phyloP scores from a whole-genome alignment of 2,329 filamentous ascomycete species.

The Aspergillus viridinutans region DNA sequence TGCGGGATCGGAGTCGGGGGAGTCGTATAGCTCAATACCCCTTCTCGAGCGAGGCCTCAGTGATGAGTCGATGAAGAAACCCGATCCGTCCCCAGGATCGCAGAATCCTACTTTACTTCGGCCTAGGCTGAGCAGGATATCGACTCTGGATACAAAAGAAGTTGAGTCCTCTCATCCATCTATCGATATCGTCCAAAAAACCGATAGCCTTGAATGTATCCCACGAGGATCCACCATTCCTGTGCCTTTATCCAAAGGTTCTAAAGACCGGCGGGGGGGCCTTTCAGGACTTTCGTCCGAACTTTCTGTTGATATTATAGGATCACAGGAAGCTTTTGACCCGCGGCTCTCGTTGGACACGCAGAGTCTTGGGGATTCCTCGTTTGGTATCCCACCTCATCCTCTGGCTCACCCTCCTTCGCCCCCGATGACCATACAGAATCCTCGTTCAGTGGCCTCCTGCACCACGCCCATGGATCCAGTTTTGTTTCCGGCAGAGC shows the following conservation, averaged over 20 bases:
- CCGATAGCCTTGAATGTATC: conserved; percentile 49
- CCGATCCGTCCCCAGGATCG: conserved; percentile 18
- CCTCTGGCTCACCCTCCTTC: conserved; percentile 45
- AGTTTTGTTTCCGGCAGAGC: conserved; percentile 31
- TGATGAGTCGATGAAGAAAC: conserved; percentile 49
- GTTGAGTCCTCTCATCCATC: conserved; percentile 45
- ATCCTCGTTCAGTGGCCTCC: conserved; percentile 32
- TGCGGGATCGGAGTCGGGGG: conserved; percentile 55
- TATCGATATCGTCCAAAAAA: conserved; percentile 49
- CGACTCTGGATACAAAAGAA: conserved; percentile 25
- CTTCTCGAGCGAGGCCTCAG: conserved; percentile 63
- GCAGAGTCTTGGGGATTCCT: conserved; percentile 33
- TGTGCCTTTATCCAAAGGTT: conserved; percentile 16
- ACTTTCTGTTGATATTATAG: conserved; percentile 50
- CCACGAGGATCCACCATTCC: conserved; percentile 42
- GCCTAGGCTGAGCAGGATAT: conserved; percentile 23
- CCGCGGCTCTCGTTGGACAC: conserved; percentile 30
- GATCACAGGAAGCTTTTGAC: conserved; percentile 33
- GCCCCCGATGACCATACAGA: conserved; percentile 43
- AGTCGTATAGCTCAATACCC: conserved; percentile 73
- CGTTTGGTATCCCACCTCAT: conserved; percentile 40
- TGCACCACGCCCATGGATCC: conserved; percentile 29
- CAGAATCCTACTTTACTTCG: conserved; percentile 18
- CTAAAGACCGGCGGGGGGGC: conserved; percentile 46
- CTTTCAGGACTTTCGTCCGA: conserved; percentile 52